Percentiles rank a stretch among this genome's conserved stretches.
These are phyloP conservation scores for Gossypium schwendimanii DNA, from an alignment of 441 rosid species.

Conservation along the genomic window DNA sequence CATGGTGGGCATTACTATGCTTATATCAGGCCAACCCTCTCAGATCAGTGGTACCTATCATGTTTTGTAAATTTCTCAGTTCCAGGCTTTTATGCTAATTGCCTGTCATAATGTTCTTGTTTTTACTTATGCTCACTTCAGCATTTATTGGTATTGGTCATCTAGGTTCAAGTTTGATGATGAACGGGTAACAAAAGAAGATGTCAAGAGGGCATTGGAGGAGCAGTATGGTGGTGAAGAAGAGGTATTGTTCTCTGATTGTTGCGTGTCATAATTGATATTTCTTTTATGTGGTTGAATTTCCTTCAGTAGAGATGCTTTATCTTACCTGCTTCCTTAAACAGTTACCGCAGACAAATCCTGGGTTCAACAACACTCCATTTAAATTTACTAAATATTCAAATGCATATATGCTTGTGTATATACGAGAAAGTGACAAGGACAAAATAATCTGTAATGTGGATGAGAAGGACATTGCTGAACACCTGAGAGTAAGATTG, in stretches of 20 bases:
- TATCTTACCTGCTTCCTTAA: constrained; percentile 12
- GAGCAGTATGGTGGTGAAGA: constrained; percentile 77
- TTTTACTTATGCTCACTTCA: neutral
- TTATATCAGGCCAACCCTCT: constrained; percentile 64
- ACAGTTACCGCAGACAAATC: constrained; percentile 60
- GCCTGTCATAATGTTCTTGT: neutral
- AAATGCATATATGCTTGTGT: constrained; percentile 76
- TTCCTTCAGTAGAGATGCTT: neutral
- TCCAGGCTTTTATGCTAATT: neutral
- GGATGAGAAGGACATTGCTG: constrained; percentile 69
- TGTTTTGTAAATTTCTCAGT: neutral
- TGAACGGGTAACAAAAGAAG: constrained; percentile 65
- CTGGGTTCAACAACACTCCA: constrained; percentile 62
- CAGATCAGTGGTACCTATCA: constrained; percentile 52
- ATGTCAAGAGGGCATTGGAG: constrained; percentile 53
- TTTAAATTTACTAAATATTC: constrained; percentile 65
- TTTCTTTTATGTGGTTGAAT: constrained; percentile 3
- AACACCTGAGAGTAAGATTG: constrained; percentile 56
- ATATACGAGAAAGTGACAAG: constrained; percentile 69
- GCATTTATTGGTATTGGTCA: constrained; percentile 2
- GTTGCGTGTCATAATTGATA: neutral
- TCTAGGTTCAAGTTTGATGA: constrained; percentile 62
- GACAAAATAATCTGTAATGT: constrained; percentile 64
- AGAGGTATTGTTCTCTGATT: constrained; percentile 36
- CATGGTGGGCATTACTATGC: constrained; percentile 82